Conservation (phyloP, 2,329 filamentous ascomycete species). For the Pestalotiopsis sp. region DNA sequence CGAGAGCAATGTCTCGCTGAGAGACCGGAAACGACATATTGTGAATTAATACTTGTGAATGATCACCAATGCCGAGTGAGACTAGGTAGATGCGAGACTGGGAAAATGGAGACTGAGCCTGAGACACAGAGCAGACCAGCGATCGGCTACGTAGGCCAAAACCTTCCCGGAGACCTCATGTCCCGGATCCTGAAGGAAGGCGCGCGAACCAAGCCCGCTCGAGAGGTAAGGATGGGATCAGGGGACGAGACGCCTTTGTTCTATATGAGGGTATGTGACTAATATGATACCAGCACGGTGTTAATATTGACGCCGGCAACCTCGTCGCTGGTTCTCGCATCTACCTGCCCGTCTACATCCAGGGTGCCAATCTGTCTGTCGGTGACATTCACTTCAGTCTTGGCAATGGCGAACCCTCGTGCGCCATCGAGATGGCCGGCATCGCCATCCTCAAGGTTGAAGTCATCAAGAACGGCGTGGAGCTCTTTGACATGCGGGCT, state of each 20-base stretch:
- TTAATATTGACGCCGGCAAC: neutral
- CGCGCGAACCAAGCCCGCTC: neutral
- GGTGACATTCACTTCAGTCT: neutral
- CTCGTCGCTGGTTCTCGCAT: neutral
- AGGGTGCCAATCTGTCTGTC: neutral
- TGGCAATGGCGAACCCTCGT: neutral
- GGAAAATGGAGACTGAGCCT: no score
- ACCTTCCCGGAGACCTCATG: neutral
- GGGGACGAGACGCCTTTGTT: neutral
- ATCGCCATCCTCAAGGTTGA: neutral
- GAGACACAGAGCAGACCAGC: no score
- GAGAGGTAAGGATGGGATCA: neutral
- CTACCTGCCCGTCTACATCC: neutral
- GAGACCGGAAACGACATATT: neutral
- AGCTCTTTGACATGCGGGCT: neutral
- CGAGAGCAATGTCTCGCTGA: neutral
- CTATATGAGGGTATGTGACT: neutral
- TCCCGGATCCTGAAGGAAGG: neutral
- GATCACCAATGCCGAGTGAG: neutral
- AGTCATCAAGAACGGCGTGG: neutral
- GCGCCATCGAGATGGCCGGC: neutral
- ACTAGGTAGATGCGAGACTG: neutral
- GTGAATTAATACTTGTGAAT: neutral
- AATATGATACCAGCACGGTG: neutral
- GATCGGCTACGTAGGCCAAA: neutral